Percentiles rank a stretch among this genome's conserved stretches.
These are phyloP conservation scores for Cetradonia linearis DNA, from an alignment of 495 filamentous ascomycete genomes.

Conservation along the genomic window DNA sequence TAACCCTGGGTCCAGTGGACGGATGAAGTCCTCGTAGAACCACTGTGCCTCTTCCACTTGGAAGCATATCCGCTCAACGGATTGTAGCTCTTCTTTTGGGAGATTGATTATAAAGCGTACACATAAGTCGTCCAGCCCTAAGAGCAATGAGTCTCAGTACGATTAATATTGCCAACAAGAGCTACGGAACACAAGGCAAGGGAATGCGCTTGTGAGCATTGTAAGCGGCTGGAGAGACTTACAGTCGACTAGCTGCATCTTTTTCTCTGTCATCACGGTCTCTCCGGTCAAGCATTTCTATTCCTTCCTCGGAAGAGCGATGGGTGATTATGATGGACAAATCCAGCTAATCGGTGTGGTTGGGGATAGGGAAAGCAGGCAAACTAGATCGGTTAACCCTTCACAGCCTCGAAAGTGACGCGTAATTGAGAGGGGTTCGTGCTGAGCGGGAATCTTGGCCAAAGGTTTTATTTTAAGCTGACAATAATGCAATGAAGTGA, in stretches of 20 bases:
- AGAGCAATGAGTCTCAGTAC: constrained; percentile 26
- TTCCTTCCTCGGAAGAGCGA: constrained; percentile 12
- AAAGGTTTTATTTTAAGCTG: neutral
- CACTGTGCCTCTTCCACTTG: constrained; percentile 99
- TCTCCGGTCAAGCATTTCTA: constrained; percentile 39
- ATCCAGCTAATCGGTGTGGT: neutral
- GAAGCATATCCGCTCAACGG: constrained; percentile 89
- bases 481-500: neutral
- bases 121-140: constrained; percentile 92
- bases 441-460: neutral
- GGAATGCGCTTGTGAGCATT: neutral
- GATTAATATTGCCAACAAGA: constrained; percentile 6
- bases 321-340: constrained; percentile 9
- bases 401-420: constrained; percentile 10
- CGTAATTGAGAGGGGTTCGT: too few species aligned
- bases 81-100: constrained; percentile 77
- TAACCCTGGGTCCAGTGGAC: constrained; percentile 72
- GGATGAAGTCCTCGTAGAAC: constrained; percentile 99
- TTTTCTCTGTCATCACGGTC: constrained; percentile 62
- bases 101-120: constrained; percentile 95
- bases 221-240: constrained; percentile 29
- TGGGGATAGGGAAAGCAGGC: neutral
- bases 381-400: neutral
- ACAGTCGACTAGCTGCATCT: constrained; percentile 86
- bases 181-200: neutral